These are phyloP conservation scores for Zelopaecilomyces penicillatus DNA, from an alignment of 2,329 filamentous ascomycete species.

Conservation along the genomic window DNA sequence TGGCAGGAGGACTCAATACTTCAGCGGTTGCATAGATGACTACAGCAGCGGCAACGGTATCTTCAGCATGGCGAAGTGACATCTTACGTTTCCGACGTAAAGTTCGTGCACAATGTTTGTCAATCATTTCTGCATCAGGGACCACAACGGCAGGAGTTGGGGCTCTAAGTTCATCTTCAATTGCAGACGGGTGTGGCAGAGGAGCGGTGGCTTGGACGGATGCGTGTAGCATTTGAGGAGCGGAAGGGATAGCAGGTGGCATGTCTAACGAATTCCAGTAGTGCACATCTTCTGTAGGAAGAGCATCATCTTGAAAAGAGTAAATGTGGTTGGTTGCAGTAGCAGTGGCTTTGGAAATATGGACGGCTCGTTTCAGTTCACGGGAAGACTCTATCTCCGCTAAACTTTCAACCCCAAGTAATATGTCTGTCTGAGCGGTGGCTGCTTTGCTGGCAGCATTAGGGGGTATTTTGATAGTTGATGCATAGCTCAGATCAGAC, in stretches of 20 bases:
- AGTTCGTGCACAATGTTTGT: slow-evolving; percentile 33
- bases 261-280: too few species aligned
- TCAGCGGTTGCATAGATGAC: slow-evolving; percentile 45
- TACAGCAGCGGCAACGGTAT: slow-evolving; percentile 45
- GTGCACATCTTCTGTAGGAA: slow-evolving; percentile 5
- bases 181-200: neutral
- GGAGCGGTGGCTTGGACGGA: too few species aligned
- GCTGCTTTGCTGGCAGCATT: slow-evolving; percentile 1
- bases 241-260: too few species aligned
- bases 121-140: slow-evolving; percentile 30
- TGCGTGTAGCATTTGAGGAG: too few species aligned
- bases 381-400: slow-evolving; percentile 3
- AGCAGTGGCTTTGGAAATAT: too few species aligned
- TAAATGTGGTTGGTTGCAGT: too few species aligned
- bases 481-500: slow-evolving; percentile 6
- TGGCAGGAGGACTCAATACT: slow-evolving; percentile 34
- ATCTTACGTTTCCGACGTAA: slow-evolving; percentile 37
- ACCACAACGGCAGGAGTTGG: slow-evolving; percentile 40
- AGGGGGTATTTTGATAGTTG: slow-evolving; percentile 2
- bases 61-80: slow-evolving; percentile 40
- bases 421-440: slow-evolving; percentile 8
- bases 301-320: neutral
- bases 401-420: slow-evolving; percentile 3
- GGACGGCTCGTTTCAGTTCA: slow-evolving; percentile 5
- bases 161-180: slow-evolving; percentile 18